Evolutionary conservation across 2,329 filamentous ascomycete genomes (phyloP), one percentile per base, ranked within the genome.

Genomic region (Colletotrichum echinochloae): DNA sequence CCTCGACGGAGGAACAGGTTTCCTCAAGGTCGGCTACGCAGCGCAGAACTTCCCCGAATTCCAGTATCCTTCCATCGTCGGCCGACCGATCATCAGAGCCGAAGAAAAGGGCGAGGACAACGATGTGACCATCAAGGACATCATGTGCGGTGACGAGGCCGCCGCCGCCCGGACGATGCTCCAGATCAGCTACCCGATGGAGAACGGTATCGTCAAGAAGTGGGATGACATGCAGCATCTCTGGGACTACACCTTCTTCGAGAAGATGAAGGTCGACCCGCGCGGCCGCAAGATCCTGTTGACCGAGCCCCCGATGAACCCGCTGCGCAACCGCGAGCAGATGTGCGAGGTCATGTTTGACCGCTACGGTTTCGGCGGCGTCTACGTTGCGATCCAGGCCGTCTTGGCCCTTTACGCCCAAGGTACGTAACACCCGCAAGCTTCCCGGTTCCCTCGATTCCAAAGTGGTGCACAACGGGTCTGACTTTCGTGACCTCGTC

Each of bases 341-440:
- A 99, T 99, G 96, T 94, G 91, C 80, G 94, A 99, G 84, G 94
- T 98, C 83, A 99, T 99, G 96, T 97, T 99, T 82, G 96, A 99
- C 81, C 90, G 94, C 72, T 99, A 98, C 83, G 91, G 90, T 74
- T 99, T 99, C 79, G 95, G 95, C 57, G 96, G 96, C 67, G 95
- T 99, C 70, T 98, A 98, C 79, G 96, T 99, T 72, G 96, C 96
- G 71, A 98, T 98, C 75, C 96, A 99, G 83, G 96, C 96, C 65
- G 96, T 99, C 74, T 84, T 99, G 77, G 96, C 96, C 37, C 86
- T 99, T 48, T 99, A 99, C 80, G 96, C 96, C 26, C 96, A 99
- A 86, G 96, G 95, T 92, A 86, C 82, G 82, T 78, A 48, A 37
- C 55, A 2, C 39, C 4, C 26, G 28, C 60, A 16, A n/a, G 46